Evolutionary conservation across 164 flowering plant species (phyloP), one percentile per base, ranked within the genome.

Genomic region (Tetracentron sinense): DNA sequence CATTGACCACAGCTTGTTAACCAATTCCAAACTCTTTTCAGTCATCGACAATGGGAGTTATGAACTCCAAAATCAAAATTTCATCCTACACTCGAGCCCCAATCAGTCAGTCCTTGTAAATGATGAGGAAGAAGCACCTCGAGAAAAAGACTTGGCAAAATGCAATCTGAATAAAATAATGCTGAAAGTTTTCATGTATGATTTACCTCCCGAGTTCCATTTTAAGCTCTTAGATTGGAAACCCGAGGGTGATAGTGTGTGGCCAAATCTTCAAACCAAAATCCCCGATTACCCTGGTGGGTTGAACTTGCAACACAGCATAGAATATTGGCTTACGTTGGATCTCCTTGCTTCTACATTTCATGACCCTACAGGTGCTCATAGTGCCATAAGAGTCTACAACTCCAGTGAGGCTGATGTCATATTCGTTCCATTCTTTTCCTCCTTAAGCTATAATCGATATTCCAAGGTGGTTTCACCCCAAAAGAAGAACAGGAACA

Each of bases 141-240:
- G 21, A 29, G 72, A 49, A 50, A 58, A 48, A 42, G 71, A 60
- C n/a, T 25, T 49, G 38, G 17, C 26, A 23, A 68, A 27, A 26
- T 78, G 78, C 44, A 42, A 54, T 33, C 49, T 61, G 6, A 60
- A 42, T 2, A 50, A 67, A 17, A 64, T 65, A 17, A 54, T 58
- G n/a, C 80, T 92, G 33, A 90, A 85, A 71, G 93, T 94, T 52
- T 94, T 74, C 70, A 94, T 94, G 98, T 94, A 94, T 78, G 97
- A 94, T 68, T 79, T 94, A 61, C 84, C 92, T n/a, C 72, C 95
- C 2, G 86, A 85, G 65, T 94, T 93, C 68, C 98, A 93, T 69
- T 90, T 93, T 62, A 89, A 70, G 55, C 77, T 94, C 7, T 68
- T 89, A 28, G 88, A 70, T 58, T 94, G 98, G 98, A 85, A 86